phyloP scores from a whole-genome alignment of 352 stramenopile genomes.

The Phytophthora lateralis region DNA sequence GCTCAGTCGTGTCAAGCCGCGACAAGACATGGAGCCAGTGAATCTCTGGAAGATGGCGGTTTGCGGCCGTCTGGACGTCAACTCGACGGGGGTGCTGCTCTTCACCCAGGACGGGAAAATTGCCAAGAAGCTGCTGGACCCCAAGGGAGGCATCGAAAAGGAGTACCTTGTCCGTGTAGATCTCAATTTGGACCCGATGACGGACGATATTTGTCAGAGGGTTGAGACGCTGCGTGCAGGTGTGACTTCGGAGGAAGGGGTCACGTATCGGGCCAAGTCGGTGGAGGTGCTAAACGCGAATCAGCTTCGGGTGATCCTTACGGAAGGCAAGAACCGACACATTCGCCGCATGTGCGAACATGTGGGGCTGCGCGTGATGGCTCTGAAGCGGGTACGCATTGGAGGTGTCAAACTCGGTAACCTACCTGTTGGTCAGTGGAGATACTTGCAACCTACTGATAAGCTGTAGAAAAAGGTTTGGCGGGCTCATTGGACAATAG shows the following conservation, averaged over 20 bases:
- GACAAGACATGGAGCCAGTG: slow-evolving; percentile 56
- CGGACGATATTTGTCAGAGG: slow-evolving; percentile 36
- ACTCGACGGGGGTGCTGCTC: slow-evolving; percentile 81
- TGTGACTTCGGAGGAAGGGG: slow-evolving; percentile 59
- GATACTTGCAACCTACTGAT: slow-evolving; percentile 78
- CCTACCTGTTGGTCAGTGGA: slow-evolving; percentile 77
- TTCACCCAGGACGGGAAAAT: slow-evolving; percentile 84
- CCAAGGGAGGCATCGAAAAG: slow-evolving; percentile 75
- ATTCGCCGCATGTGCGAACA: slow-evolving; percentile 96
- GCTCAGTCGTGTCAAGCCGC: slow-evolving; percentile 52
- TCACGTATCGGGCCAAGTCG: slow-evolving; percentile 78
- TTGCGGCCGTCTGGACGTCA: slow-evolving; percentile 81
- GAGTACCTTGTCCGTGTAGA: slow-evolving; percentile 87
- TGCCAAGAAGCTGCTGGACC: slow-evolving; percentile 81
- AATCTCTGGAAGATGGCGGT: slow-evolving; percentile 81
- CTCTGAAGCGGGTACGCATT: slow-evolving; percentile 92
- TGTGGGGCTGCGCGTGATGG: slow-evolving; percentile 89
- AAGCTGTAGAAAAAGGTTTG: slow-evolving; percentile 40
- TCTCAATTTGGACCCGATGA: slow-evolving; percentile 51
- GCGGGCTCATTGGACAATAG: background rate
- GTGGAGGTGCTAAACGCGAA: slow-evolving; percentile 84
- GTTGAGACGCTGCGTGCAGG: slow-evolving; percentile 54
- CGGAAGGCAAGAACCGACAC: slow-evolving; percentile 95
- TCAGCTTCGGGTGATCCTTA: slow-evolving; percentile 89
- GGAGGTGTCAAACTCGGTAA: slow-evolving; percentile 84